These are phyloP conservation scores for Vigna radiata DNA, from an alignment of 306 rosid genomes.

Conservation along the genomic window DNA sequence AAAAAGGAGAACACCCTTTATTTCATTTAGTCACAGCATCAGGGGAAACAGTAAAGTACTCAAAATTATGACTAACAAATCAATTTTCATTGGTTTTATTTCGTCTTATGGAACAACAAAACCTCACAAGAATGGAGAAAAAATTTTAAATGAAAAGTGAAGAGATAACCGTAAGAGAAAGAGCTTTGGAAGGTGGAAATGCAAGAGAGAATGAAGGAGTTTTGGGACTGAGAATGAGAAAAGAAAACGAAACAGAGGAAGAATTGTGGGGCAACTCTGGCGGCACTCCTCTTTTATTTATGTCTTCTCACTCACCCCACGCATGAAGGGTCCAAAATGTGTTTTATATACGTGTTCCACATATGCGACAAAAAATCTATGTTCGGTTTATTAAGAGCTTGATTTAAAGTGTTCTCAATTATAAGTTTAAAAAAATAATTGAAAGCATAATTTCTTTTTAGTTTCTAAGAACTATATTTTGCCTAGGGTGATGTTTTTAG, in stretches of 20 bases:
- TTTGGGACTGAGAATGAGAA: neutral
- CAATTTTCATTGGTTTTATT: neutral
- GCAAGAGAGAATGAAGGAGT: slow-evolving; percentile 6
- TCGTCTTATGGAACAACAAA: neutral
- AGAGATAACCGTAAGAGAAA: slow-evolving; percentile 36
- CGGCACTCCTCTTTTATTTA: slow-evolving; percentile 21
- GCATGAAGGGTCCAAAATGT: neutral
- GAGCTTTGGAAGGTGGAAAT: slow-evolving; percentile 42
- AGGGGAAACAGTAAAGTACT: neutral
- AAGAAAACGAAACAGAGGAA: neutral
- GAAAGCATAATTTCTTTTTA: too few relatives aligned
- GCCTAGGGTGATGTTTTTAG: too few relatives aligned
- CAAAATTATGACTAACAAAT: neutral
- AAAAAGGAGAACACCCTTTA: neutral
- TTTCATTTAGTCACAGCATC: neutral
- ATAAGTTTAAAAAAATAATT: too few relatives aligned
- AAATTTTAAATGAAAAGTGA: neutral
- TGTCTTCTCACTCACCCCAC: neutral
- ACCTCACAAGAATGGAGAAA: neutral
- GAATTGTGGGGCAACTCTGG: slow-evolving; percentile 1
- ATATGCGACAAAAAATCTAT: neutral
- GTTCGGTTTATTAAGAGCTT: neutral
- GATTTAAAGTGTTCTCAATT: neutral
- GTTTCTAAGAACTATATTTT: too few relatives aligned
- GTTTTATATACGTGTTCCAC: neutral